Evolutionary conservation across 1,284 basidiomycete species (phyloP).

Genomic region (Testicularia cyperi): DNA sequence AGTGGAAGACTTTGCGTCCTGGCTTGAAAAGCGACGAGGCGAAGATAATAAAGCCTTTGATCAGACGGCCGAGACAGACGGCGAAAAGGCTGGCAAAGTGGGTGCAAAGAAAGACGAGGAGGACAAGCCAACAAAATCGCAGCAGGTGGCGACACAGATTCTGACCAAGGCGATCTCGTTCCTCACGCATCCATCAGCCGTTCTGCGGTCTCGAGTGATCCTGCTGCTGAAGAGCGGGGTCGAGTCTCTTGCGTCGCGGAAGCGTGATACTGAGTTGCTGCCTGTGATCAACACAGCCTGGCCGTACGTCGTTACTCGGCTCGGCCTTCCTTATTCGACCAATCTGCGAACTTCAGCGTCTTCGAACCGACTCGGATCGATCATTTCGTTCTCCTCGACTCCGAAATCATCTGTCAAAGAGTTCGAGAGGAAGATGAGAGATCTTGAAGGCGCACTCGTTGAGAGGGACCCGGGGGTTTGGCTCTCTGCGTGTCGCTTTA

Average conservation of each 20-base stretch:
- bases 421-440: conserved; percentile 7
- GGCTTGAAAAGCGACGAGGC: conserved; percentile 4
- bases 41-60: conserved; percentile 5
- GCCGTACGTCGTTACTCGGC: conserved; percentile 50
- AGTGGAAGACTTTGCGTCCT: conserved; percentile 4
- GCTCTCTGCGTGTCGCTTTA: conserved; percentile 37
- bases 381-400: too few species aligned
- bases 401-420: conserved; percentile 1
- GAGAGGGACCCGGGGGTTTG: conserved; percentile 47
- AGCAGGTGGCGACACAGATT: conserved; percentile 29
- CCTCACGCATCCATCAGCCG: conserved; percentile 37
- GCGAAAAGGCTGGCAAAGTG: neutral
- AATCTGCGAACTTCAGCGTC: too few species aligned
- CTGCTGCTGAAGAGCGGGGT: conserved; percentile 32
- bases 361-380: conserved; percentile 2
- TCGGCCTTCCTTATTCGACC: conserved; percentile 29
- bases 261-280: conserved; percentile 39
- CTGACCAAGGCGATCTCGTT: conserved; percentile 26
- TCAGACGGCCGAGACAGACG: neutral
- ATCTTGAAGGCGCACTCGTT: neutral
- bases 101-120: conserved; percentile 10
- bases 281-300: conserved; percentile 51
- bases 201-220: conserved; percentile 29
- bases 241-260: conserved; percentile 28
- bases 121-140: conserved; percentile 25